Conservation (phyloP, 2,329 filamentous ascomycete species). For the Bipolaris victoriae region DNA sequence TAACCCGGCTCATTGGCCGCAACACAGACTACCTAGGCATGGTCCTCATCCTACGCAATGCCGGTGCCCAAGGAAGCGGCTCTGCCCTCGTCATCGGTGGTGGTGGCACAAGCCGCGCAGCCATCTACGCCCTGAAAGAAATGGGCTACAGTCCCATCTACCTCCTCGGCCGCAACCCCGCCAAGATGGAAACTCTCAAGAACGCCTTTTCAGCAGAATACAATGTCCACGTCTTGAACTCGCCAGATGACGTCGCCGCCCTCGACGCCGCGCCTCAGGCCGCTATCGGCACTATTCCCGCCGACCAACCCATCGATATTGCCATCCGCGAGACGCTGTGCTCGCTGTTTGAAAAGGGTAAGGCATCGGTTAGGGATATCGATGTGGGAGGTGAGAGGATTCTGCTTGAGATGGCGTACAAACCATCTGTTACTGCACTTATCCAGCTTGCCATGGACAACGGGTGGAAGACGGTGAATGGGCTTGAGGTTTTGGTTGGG, state of each 20-base stretch:
- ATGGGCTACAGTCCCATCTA: slow-evolving; percentile 89
- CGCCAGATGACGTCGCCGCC: slow-evolving; percentile 56
- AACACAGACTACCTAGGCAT: slow-evolving; percentile 98
- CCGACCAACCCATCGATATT: slow-evolving; percentile 79
- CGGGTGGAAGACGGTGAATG: slow-evolving; percentile 83
- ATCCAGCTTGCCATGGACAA: slow-evolving; percentile 81
- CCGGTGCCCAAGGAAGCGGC: slow-evolving; percentile 56
- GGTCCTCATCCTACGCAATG: slow-evolving; percentile 74
- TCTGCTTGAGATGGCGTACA: slow-evolving; percentile 95
- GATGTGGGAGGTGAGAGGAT: slow-evolving; percentile 53
- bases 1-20: slow-evolving; percentile 71
- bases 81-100: slow-evolving; percentile 85
- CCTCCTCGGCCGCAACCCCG: slow-evolving; percentile 76
- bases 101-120: slow-evolving; percentile 89
- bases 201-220: slow-evolving; percentile 76
- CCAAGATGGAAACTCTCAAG: slow-evolving; percentile 71
- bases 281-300: slow-evolving; percentile 89
- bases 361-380: slow-evolving; percentile 18
- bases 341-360: slow-evolving; percentile 55
- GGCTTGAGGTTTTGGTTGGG: slow-evolving; percentile 84
- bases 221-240: slow-evolving; percentile 64
- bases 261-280: slow-evolving; percentile 65
- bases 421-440: slow-evolving; percentile 79
- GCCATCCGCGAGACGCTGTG: slow-evolving; percentile 70
- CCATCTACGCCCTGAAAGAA: slow-evolving; percentile 83